These are phyloP conservation scores for Vitis riparia DNA, from an alignment of 164 flowering plant species.

Conservation along the genomic window DNA sequence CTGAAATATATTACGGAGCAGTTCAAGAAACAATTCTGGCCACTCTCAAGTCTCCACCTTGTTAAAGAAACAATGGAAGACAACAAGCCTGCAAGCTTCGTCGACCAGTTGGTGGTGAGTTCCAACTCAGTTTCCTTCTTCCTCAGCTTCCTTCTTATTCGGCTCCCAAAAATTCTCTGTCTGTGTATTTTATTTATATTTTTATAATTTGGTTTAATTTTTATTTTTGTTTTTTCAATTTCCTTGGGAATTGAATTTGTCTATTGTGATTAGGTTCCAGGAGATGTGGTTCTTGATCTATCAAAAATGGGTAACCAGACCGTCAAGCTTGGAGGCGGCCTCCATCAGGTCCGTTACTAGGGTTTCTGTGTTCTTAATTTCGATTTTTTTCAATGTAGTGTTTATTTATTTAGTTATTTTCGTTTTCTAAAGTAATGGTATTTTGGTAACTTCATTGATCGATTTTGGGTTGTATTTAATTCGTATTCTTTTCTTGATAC, in stretches of 20 bases:
- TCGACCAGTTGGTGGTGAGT: conserved; percentile 56
- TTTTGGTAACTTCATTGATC: too few relatives aligned
- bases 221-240: neutral
- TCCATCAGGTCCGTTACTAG: conserved; percentile 62
- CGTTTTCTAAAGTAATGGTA: too few relatives aligned
- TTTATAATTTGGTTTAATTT: neutral
- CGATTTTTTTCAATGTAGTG: too few relatives aligned
- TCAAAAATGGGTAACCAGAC: conserved; percentile 71
- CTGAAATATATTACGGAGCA: too few relatives aligned
- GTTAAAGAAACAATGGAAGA: conserved; percentile 14
- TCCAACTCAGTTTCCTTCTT: neutral
- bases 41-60: too few relatives aligned
- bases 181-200: too few relatives aligned
- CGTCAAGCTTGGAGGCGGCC: conserved; percentile 84
- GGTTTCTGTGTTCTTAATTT: too few relatives aligned
- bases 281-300: conserved; percentile 85
- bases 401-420: too few relatives aligned
- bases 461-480: too few relatives aligned
- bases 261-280: conserved; percentile 67
- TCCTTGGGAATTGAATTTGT: neutral
- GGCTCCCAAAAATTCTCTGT: too few relatives aligned
- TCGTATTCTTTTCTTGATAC: too few relatives aligned
- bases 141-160: neutral
- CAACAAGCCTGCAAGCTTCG: conserved; percentile 31
- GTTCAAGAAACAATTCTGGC: too few relatives aligned